Evolutionary conservation across 352 stramenopile genomes (phyloP), one percentile per base, ranked within the genome.

Genomic region (Globisporangium alternatum): DNA sequence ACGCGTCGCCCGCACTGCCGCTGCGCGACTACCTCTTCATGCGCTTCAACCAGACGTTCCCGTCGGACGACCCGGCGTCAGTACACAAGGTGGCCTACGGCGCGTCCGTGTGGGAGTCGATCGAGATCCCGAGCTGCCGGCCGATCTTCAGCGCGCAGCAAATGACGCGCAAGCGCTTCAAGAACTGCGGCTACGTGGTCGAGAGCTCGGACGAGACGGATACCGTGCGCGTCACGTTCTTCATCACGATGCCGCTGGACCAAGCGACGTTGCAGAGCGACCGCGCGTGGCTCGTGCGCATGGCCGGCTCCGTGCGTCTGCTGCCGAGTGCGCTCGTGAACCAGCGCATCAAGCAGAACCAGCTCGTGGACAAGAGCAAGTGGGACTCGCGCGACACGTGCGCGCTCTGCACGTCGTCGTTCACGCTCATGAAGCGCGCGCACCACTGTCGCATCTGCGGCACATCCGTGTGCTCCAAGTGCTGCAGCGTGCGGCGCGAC

Each of bases 361-460:
- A 86, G 30, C 58, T 91, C 39, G 74, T 86, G 15, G 72, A 90
- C 56, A 85, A 85, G 35, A 65, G 72, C 19, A 70, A 76, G 31
- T 93, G 83, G 83, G 66, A 77, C 48, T 74, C 76, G 53, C 70
- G 75, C 25, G 74, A 90, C 64, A 74, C 70, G 17, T 93, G 84
- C 70, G 79, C 68, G 17, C 68, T 92, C n/a, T 95, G 86, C 59
- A 77, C 70, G 45, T 69, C 74, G 60, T 74, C 70, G 22, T 92
- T 92, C 70, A 84, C 70, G 53, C 75, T 95, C 51, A 86, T 88
- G 57, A 79, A 79, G 37, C 83, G 85, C 19, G 74, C 80, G 47
- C 86, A 95, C 61, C 86, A 92, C 74, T 95, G 86, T 49, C 82
- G 84, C 8, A 82, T 91, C 52, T 95, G 83, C 37, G 86, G 84